A percentile compares a stretch with the other conserved stretches of the same genome.
phyloP scores from a whole-genome alignment of 2,329 filamentous ascomycete genomes.

The Clonostachys sp. region DNA sequence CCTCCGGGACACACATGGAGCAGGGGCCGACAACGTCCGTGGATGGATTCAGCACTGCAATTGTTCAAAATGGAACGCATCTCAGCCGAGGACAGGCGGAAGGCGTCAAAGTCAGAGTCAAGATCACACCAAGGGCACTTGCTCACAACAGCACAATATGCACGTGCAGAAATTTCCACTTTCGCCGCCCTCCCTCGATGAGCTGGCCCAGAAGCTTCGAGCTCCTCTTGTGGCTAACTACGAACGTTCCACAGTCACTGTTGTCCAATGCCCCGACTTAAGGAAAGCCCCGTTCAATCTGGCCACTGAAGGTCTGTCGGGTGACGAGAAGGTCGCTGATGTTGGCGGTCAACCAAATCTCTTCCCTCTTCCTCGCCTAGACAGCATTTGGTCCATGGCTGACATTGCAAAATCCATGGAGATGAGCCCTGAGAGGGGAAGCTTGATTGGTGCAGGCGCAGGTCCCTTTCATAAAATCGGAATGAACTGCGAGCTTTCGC shows the following conservation, averaged over 20 bases:
- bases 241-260: slow-evolving; percentile 9
- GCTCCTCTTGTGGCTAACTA: slow-evolving; percentile 13
- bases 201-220: slow-evolving; percentile 11
- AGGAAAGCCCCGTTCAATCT: slow-evolving; percentile 26
- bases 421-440: slow-evolving; percentile 20
- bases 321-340: slow-evolving; percentile 31
- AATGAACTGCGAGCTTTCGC: slow-evolving; percentile 33
- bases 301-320: slow-evolving; percentile 29
- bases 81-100: too few relatives aligned
- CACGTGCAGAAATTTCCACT: slow-evolving; percentile 9
- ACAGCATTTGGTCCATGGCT: slow-evolving; percentile 23
- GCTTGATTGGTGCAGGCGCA: slow-evolving; percentile 33
- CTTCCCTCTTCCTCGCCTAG: slow-evolving; percentile 23
- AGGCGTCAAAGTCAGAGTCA: too few relatives aligned
- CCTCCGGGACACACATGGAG: too few relatives aligned
- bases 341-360: slow-evolving; percentile 37
- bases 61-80: too few relatives aligned
- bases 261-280: slow-evolving; percentile 28
- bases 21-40: too few relatives aligned
- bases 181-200: slow-evolving; percentile 15
- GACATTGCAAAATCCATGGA: slow-evolving; percentile 25
- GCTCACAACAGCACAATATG: not conserved
- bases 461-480: slow-evolving; percentile 34
- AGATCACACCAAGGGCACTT: too few relatives aligned
- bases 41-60: too few relatives aligned